These are phyloP conservation scores for Botrytis cinerea DNA, from an alignment of 2,329 filamentous ascomycete genomes.

Conservation along the genomic window DNA sequence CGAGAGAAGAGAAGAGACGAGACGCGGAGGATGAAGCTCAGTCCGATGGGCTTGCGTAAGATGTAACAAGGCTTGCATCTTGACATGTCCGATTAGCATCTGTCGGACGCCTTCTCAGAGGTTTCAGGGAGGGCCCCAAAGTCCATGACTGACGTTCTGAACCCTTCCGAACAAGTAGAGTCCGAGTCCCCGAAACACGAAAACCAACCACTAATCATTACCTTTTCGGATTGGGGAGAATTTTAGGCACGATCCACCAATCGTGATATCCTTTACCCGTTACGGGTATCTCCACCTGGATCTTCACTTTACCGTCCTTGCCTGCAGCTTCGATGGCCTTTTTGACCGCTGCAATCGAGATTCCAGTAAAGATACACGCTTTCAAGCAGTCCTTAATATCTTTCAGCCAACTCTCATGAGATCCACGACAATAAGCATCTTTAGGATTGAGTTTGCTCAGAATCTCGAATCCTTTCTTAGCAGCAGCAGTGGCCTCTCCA, in stretches of 20 bases:
- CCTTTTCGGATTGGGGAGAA: conserved; percentile 26
- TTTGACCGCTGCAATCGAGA: conserved; percentile 62
- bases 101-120: neutral
- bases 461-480: conserved; percentile 57
- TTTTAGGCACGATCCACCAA: conserved; percentile 63
- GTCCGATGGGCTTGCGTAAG: neutral
- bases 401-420: conserved; percentile 62
- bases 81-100: neutral
- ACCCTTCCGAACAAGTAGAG: neutral
- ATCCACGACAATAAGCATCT: conserved; percentile 57
- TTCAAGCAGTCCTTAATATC: conserved; percentile 62
- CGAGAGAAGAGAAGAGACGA: neutral
- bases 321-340: conserved; percentile 52
- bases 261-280: conserved; percentile 59
- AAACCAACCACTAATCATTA: neutral
- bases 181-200: conserved; percentile 5
- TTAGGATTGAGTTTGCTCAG: conserved; percentile 53
- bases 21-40: neutral
- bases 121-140: neutral
- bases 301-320: conserved; percentile 35
- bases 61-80: neutral
- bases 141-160: neutral
- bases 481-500: conserved; percentile 40
- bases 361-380: conserved; percentile 69
- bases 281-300: conserved; percentile 55